A percentile compares a stretch with the other conserved stretches of the same genome.
Evolutionary conservation across 257 asterid species (phyloP).

Genomic region (Solanum piurae): DNA sequence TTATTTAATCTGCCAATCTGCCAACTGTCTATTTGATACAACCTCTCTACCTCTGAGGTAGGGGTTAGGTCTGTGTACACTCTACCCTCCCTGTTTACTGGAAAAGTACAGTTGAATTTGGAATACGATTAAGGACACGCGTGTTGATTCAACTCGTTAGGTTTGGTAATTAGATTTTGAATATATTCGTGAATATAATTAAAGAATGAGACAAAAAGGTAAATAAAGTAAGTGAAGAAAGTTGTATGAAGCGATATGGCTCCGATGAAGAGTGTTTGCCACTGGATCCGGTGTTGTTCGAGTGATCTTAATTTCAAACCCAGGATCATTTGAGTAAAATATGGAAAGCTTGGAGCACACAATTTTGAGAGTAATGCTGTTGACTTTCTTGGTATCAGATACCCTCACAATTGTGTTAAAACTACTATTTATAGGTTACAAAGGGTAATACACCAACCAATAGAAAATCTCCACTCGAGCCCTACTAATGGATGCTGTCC

Average conservation of each 20-base stretch:
- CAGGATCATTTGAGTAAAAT: background rate
- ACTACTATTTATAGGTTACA: no score
- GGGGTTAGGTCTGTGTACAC: background rate
- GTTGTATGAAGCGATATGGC: background rate
- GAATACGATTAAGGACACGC: rapidly evolving
- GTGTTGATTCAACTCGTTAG: background rate
- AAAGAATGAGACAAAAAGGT: background rate
- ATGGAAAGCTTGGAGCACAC: background rate
- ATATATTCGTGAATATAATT: no score
- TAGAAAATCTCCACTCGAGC: background rate
- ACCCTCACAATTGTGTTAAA: background rate
- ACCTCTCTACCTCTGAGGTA: background rate
- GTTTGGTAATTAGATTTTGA: background rate
- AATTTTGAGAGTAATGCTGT: background rate
- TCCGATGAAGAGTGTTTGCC: background rate
- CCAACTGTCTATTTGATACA: background rate
- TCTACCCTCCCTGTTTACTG: background rate
- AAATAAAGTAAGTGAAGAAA: background rate
- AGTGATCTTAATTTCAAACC: background rate
- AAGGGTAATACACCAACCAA: background rate
- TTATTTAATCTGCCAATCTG: background rate
- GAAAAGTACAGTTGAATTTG: background rate
- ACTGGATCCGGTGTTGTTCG: background rate
- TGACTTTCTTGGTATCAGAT: background rate
- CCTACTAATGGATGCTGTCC: background rate